A percentile compares a stretch with the other conserved stretches of the same genome.
phyloP scores from a whole-genome alignment of 2,329 filamentous ascomycete genomes.

The Cladophialophora carrionii region DNA sequence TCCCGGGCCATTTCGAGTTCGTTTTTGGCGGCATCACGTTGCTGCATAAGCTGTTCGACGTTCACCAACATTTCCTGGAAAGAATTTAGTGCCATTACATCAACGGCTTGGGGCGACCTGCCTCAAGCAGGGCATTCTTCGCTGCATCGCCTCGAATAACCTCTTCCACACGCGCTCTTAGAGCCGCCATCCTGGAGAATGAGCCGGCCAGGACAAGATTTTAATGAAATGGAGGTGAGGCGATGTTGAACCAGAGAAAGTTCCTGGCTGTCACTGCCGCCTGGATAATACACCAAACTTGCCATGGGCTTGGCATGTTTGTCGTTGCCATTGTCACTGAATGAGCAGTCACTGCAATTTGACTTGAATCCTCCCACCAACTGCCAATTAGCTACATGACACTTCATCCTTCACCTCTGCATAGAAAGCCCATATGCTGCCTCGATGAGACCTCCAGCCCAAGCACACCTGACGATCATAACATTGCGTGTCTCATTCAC shows the following conservation, averaged over 20 bases:
- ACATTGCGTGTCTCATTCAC: background rate
- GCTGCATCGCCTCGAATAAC: slow-evolving; percentile 19
- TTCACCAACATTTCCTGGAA: slow-evolving; percentile 26
- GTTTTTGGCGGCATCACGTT: slow-evolving; percentile 28
- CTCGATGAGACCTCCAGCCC: background rate
- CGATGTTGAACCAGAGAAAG: background rate
- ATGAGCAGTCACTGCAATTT: too few relatives aligned
- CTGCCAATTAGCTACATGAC: background rate
- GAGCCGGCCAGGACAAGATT: background rate
- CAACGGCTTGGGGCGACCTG: background rate
- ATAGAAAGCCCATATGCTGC: background rate
- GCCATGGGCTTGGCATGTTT: slow-evolving; percentile 18
- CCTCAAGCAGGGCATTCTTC: slow-evolving; percentile 30
- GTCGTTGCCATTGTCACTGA: background rate
- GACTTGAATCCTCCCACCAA: background rate
- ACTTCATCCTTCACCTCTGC: background rate
- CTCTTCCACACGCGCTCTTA: slow-evolving; percentile 28
- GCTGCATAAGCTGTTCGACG: slow-evolving; percentile 25
- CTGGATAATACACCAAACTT: background rate
- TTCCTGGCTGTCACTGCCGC: background rate
- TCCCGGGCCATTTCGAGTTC: slow-evolving; percentile 33
- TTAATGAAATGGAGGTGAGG: background rate
- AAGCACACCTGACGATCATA: too few relatives aligned
- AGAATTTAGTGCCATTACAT: slow-evolving; percentile 16
- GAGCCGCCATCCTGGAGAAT: slow-evolving; percentile 25